Evolutionary conservation across 1,284 basidiomycete species (phyloP).

Genomic region (Agaricales sp.): DNA sequence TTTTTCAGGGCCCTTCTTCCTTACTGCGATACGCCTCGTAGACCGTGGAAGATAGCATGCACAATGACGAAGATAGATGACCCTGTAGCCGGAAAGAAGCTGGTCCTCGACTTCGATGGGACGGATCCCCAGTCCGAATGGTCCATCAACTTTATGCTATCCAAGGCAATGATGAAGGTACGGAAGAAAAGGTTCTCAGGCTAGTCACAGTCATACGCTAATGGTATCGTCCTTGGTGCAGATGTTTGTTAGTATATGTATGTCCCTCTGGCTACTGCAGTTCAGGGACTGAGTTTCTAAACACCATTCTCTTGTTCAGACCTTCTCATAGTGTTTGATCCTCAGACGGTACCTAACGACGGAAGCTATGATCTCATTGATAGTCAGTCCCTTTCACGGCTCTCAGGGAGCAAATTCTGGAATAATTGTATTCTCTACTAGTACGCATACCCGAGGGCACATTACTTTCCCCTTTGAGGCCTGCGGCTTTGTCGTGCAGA

Average conservation of each 20-base stretch:
- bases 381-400: background rate
- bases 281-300: too few relatives aligned
- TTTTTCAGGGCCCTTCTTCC: too few relatives aligned
- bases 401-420: too few relatives aligned
- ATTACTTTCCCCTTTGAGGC: constrained; percentile 19
- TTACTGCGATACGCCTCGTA: too few relatives aligned
- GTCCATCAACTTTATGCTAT: constrained; percentile 18
- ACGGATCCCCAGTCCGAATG: constrained; percentile 18
- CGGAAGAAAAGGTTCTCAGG: too few relatives aligned
- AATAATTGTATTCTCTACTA: too few relatives aligned
- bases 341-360: constrained; percentile 22
- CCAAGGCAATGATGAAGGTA: constrained; percentile 10
- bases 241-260: constrained; percentile 21
- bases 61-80: constrained; percentile 12
- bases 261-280: too few relatives aligned
- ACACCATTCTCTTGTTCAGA: too few relatives aligned
- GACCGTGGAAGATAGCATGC: constrained; percentile 19
- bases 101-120: constrained; percentile 17
- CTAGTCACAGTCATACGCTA: too few relatives aligned
- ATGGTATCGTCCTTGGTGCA: too few relatives aligned
- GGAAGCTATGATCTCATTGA: constrained; percentile 24
- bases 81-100: constrained; percentile 10
- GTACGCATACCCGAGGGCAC: constrained; percentile 19
- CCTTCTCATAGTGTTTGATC: too few relatives aligned
- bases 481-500: constrained; percentile 20